Evolutionary conservation across 2,329 filamentous ascomycete species (phyloP).

Genomic region (Didymosphaeria variabile): DNA sequence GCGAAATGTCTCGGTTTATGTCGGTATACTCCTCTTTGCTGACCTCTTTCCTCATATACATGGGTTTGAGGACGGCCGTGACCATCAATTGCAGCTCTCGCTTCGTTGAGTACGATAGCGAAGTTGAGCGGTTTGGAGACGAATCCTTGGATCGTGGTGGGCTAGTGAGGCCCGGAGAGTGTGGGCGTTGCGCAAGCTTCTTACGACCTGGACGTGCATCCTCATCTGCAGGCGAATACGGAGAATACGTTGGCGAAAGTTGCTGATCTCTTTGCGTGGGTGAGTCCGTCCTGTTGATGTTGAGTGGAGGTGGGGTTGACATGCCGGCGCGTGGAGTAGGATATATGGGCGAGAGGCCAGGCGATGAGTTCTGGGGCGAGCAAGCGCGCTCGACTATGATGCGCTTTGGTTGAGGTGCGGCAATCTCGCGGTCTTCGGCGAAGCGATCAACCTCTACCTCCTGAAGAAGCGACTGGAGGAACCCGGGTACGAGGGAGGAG

Average conservation of each 20-base stretch:
- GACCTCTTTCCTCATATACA: constrained; percentile 81
- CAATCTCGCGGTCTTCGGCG: constrained; percentile 48
- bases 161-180: constrained; percentile 47
- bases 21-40: constrained; percentile 89
- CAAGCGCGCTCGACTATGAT: constrained; percentile 51
- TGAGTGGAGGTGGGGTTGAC: constrained; percentile 73
- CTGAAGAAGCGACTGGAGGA: constrained; percentile 84
- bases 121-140: constrained; percentile 70
- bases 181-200: constrained; percentile 35
- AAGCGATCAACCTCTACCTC: constrained; percentile 74
- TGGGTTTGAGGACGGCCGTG: constrained; percentile 79
- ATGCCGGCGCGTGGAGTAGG: constrained; percentile 71
- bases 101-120: constrained; percentile 83
- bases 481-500: constrained; percentile 69
- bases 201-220: constrained; percentile 49
- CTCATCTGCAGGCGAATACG: constrained; percentile 62
- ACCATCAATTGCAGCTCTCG: constrained; percentile 90
- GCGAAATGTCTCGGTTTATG: constrained; percentile 90
- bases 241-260: constrained; percentile 77
- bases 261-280: constrained; percentile 59
- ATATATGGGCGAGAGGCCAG: constrained; percentile 72
- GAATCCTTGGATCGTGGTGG: constrained; percentile 65
- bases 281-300: constrained; percentile 68
- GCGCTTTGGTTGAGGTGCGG: constrained; percentile 51
- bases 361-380: constrained; percentile 66